phyloP scores from a whole-genome alignment of 768 basidiomycete species.

The Suillus hirtellus region DNA sequence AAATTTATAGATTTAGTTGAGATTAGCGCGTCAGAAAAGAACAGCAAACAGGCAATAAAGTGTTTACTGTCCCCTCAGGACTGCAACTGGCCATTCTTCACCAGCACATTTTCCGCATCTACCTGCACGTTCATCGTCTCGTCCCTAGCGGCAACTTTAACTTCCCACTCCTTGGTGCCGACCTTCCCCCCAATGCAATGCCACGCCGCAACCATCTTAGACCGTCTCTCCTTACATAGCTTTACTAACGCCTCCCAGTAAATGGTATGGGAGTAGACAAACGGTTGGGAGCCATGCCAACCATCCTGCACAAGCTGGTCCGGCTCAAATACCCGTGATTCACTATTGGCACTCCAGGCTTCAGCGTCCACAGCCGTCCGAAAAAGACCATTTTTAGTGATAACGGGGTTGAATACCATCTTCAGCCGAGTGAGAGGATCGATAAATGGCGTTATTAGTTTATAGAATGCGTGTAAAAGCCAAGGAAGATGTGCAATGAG shows the following conservation, averaged over 20 bases:
- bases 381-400: conserved; percentile 28
- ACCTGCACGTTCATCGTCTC: conserved; percentile 2
- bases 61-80: background rate
- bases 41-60: background rate
- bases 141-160: conserved; percentile 45
- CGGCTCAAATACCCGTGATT: conserved; percentile 51
- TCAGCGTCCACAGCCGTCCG: conserved; percentile 23
- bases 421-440: conserved; percentile 80
- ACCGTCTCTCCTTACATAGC: conserved; percentile 52
- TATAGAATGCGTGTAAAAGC: conserved; percentile 72
- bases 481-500: conserved; percentile 83
- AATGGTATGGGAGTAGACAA: conserved; percentile 71
- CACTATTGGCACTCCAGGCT: background rate
- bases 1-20: background rate
- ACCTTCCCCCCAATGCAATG: conserved; percentile 61
- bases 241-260: conserved; percentile 72
- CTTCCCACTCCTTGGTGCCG: conserved; percentile 79
- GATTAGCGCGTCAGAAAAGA: background rate
- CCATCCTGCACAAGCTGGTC: conserved; percentile 69
- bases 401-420: conserved; percentile 69
- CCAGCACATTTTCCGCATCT: background rate
- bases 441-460: conserved; percentile 76
- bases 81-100: background rate
- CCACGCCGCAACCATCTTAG: conserved; percentile 63
- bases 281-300: conserved; percentile 69